Base-by-base conservation (phyloP, 2,329 filamentous ascomycete species). In the Polychaeton citri region DNA sequence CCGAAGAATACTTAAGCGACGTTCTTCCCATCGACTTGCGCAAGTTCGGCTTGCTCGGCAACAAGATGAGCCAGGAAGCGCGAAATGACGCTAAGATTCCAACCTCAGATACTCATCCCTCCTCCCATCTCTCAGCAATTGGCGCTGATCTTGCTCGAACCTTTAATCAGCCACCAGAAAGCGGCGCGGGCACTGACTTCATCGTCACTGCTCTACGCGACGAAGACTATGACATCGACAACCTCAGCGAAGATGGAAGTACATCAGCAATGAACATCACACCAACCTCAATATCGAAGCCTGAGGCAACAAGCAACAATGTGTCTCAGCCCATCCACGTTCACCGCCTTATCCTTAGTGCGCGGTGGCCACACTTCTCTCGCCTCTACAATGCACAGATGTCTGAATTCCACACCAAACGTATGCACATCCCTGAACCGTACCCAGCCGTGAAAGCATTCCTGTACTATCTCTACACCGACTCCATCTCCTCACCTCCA, bases 401-500 rank as follows among this genome's bases (percentile, higher is more conserved):
- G 90, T 79, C 82, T 9, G 90, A 98, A 57, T 98, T 92, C 51
- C 90, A 98, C 55, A 90, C 85, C 12, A 90, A 90, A 52, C 86
- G 83, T 59, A 90, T 98, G 81, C 88, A 98, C 60, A 94, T 98
- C 31, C 88, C 90, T 0, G 92, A 98, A 53, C 87, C 88, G 1
- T 96, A 95, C 59, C 79, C 78, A 1, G 86, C 94, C 0, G 90
- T 98, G 32, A 86, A 84, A 47, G 85, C 88, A 1, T 98, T 98
- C 54, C 69, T 98, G 19, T 88, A 90, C 61, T 98, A 95, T 53
- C 73, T 98, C 1, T 98, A 98, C 60, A 95, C 90, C 0, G 90
- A 98, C 58, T 88, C 80, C 47, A 95, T 98, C 46, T 60, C 62
- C 4, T 40, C 41, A 15, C 48, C 50, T 6, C 47, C 51, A 2